phyloP scores from a whole-genome alignment of 129 eudicot species.

The Logfia minima region DNA sequence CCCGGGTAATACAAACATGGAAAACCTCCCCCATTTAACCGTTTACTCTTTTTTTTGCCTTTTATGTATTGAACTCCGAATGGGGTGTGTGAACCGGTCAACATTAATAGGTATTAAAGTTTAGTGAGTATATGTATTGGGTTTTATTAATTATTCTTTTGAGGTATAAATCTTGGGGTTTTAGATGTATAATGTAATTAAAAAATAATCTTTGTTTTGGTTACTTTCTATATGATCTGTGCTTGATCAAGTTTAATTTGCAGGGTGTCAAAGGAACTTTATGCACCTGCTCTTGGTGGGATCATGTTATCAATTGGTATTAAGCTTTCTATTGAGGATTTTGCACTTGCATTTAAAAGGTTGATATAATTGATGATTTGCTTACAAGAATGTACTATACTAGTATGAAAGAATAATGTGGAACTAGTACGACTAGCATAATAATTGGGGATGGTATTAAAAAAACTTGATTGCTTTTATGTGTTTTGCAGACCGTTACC shows the following conservation, averaged over 20 bases:
- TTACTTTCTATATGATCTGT: slow-evolving; percentile 13
- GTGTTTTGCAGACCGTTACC: slow-evolving; percentile 72
- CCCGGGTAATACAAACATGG: too few relatives aligned
- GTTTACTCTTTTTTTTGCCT: too few relatives aligned
- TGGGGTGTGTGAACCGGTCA: too few relatives aligned
- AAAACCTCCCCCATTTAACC: too few relatives aligned
- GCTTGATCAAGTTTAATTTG: slow-evolving; percentile 23
- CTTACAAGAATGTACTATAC: background rate
- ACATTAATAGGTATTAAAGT: background rate
- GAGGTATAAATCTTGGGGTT: background rate
- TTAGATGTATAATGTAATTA: slow-evolving; percentile 9
- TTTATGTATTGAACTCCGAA: too few relatives aligned
- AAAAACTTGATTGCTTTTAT: slow-evolving; percentile 1
- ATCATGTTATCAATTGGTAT: slow-evolving; percentile 96
- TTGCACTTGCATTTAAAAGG: slow-evolving; percentile 82
- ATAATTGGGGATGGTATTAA: background rate
- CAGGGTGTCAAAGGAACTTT: slow-evolving; percentile 96
- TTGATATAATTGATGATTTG: slow-evolving; percentile 14
- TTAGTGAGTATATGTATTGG: background rate
- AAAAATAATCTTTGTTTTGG: background rate
- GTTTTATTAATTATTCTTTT: background rate
- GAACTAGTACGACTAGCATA: background rate
- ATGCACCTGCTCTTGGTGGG: slow-evolving; percentile 99
- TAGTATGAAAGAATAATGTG: background rate
- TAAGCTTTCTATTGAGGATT: slow-evolving; percentile 79